Conservation (phyloP, 2,329 filamentous ascomycete genomes). For the Laburnicola sp. region DNA sequence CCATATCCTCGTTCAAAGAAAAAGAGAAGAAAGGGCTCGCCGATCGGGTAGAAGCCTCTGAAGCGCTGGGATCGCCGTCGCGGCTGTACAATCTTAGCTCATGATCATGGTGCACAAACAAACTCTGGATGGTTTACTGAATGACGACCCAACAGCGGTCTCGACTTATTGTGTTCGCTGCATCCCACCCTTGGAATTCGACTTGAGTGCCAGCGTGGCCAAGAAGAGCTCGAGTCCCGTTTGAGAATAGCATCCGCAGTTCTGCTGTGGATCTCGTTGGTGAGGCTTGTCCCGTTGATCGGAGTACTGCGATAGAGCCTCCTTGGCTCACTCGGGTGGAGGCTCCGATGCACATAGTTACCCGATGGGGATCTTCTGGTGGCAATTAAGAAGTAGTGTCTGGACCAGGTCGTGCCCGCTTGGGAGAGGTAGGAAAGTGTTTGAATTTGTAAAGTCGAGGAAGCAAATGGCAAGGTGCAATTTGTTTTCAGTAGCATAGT, state of each 20-base stretch:
- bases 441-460: neutral
- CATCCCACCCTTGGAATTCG: conserved; percentile 28
- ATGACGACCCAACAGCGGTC: conserved; percentile 35
- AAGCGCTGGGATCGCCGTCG: conserved; percentile 35
- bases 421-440: too few relatives aligned
- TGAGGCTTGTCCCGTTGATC: conserved; percentile 17
- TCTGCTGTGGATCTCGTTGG: conserved; percentile 19
- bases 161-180: conserved; percentile 1
- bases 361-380: too few relatives aligned
- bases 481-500: too few relatives aligned
- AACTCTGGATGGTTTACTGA: conserved; percentile 23
- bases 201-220: conserved; percentile 30
- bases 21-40: conserved; percentile 33
- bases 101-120: neutral
- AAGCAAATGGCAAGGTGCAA: neutral
- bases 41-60: conserved; percentile 7
- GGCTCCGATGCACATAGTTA: conserved; percentile 37
- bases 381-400: too few relatives aligned
- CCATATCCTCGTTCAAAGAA: conserved; percentile 12
- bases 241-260: conserved; percentile 35
- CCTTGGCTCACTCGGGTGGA: conserved; percentile 38
- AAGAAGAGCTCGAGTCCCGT: conserved; percentile 15
- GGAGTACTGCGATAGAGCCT: conserved; percentile 42
- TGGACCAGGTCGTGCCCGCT: too few relatives aligned
- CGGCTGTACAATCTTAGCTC: conserved; percentile 22